A percentile compares a stretch with the other conserved stretches of the same genome.
phyloP scores from a whole-genome alignment of 2,329 filamentous ascomycete genomes.

The Aspergillus sergii region DNA sequence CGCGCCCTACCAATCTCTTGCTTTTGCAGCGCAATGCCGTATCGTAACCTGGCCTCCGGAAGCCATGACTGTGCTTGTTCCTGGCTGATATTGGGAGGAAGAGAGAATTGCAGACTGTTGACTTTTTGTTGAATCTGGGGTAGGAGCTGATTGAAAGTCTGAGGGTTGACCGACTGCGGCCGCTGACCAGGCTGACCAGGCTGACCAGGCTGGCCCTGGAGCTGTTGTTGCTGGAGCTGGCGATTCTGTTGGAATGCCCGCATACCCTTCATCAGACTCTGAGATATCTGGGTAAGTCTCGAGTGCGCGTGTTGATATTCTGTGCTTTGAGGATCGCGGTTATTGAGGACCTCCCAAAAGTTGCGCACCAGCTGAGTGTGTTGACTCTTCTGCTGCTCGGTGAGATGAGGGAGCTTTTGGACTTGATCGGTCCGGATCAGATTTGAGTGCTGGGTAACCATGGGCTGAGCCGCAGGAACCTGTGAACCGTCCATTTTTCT shows the following conservation, averaged over 20 bases:
- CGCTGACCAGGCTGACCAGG: conserved; percentile 29
- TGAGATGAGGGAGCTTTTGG: conserved; percentile 55
- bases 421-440: conserved; percentile 58
- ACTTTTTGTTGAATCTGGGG: conserved; percentile 52
- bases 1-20: conserved; percentile 50
- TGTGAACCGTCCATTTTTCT: conserved; percentile 37
- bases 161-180: conserved; percentile 39
- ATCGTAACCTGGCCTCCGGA: conserved; percentile 49
- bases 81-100: conserved; percentile 48
- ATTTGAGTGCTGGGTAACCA: conserved; percentile 44
- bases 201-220: conserved; percentile 24
- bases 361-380: conserved; percentile 57
- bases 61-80: conserved; percentile 50
- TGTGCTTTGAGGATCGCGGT: conserved; percentile 49
- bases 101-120: conserved; percentile 46
- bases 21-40: conserved; percentile 52
- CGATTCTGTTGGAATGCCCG: conserved; percentile 48
- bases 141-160: conserved; percentile 45
- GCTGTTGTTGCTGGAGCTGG: conserved; percentile 37
- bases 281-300: conserved; percentile 55
- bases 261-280: conserved; percentile 55
- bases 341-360: conserved; percentile 58
- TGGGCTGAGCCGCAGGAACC: conserved; percentile 32
- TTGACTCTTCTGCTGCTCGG: conserved; percentile 57
- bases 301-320: conserved; percentile 55